phyloP scores from a whole-genome alignment of 2,329 filamentous ascomycete species.

The Hymenotorrendiella dingleyae region DNA sequence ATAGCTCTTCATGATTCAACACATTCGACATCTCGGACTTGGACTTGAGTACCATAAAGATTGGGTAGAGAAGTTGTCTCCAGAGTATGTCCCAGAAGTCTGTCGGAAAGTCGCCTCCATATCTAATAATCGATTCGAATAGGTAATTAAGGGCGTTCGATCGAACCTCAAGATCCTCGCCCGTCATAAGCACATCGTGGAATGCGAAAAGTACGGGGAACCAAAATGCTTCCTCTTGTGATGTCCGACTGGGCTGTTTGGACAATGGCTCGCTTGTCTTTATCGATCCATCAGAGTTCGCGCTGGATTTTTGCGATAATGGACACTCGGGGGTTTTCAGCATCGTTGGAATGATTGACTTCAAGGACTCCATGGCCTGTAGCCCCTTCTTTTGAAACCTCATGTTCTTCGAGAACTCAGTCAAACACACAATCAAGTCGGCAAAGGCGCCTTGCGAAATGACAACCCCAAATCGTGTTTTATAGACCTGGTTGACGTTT shows the following conservation, averaged over 20 bases:
- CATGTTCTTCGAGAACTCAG: slow-evolving; percentile 97
- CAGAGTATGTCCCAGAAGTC: slow-evolving; percentile 99
- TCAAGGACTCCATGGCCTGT: slow-evolving; percentile 90
- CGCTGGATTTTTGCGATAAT: slow-evolving; percentile 58
- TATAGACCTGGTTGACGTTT: slow-evolving; percentile 93
- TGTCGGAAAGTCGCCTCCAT: slow-evolving; percentile 83
- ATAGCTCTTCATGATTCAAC: slow-evolving; percentile 91
- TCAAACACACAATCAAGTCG: slow-evolving; percentile 91
- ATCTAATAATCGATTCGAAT: slow-evolving; percentile 85
- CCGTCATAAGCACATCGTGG: slow-evolving; percentile 98
- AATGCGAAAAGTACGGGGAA: slow-evolving; percentile 97
- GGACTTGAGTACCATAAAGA: slow-evolving; percentile 96
- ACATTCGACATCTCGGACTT: slow-evolving; percentile 96
- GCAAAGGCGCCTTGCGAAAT: slow-evolving; percentile 96
- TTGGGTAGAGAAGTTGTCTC: slow-evolving; percentile 93
- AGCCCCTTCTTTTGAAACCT: slow-evolving; percentile 98
- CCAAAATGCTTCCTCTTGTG: slow-evolving; percentile 96
- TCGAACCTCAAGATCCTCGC: slow-evolving; percentile 93
- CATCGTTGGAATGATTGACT: slow-evolving; percentile 91
- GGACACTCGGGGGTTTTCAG: slow-evolving; percentile 93
- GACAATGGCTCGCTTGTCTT: slow-evolving; percentile 36
- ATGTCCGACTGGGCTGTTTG: slow-evolving; percentile 67
- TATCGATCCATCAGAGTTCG: slow-evolving; percentile 32
- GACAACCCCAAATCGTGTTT: slow-evolving; percentile 88
- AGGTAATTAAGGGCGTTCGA: slow-evolving; percentile 90